Percentiles rank a stretch among this genome's conserved stretches.
These are phyloP conservation scores for Melanomma pulvis-pyrius DNA, from an alignment of 495 filamentous ascomycete species.

Conservation along the genomic window DNA sequence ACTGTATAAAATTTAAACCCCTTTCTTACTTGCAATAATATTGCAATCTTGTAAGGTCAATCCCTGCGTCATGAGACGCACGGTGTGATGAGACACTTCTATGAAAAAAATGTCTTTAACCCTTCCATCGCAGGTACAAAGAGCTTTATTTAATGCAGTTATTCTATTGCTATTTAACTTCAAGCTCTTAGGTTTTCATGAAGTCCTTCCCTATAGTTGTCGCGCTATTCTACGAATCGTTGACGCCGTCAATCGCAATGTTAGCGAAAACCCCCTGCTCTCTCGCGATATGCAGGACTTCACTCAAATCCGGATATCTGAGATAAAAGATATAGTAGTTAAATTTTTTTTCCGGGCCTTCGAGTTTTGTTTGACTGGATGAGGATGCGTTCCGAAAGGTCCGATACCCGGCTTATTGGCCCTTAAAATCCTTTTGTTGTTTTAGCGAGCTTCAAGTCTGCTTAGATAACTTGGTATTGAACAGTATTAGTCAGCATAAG, in stretches of 20 bases:
- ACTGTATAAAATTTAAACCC: too few relatives aligned
- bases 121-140: background rate
- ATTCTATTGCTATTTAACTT: background rate
- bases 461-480: background rate
- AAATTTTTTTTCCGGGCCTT: background rate
- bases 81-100: conserved; percentile 7
- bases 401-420: background rate
- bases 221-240: background rate
- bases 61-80: conserved; percentile 17
- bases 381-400: background rate
- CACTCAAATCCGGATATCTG: background rate
- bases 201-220: background rate
- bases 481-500: background rate
- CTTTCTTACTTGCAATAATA: background rate
- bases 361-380: background rate
- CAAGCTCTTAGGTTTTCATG: background rate
- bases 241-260: background rate
- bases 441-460: background rate
- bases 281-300: background rate
- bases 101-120: background rate
- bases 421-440: background rate
- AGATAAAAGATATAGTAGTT: background rate
- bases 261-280: background rate
- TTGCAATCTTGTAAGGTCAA: too few relatives aligned
- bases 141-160: background rate